These are phyloP conservation scores for Botrytis squamosa DNA, from an alignment of 2,329 filamentous ascomycete genomes.

Conservation along the genomic window DNA sequence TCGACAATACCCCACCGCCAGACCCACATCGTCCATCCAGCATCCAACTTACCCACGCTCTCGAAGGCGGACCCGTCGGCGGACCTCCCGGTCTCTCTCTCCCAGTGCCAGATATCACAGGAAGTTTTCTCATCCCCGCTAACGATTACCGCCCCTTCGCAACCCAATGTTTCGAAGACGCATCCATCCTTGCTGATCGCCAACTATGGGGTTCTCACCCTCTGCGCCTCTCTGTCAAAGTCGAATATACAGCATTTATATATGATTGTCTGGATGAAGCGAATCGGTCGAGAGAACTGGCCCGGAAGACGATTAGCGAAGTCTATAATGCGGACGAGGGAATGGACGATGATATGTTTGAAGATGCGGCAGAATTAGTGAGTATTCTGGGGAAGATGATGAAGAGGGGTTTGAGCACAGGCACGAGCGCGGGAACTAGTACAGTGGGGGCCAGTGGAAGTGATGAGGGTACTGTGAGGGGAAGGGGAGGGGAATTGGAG, in stretches of 20 bases:
- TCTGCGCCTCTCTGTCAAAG: conserved; percentile 81
- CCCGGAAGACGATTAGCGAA: conserved; percentile 80
- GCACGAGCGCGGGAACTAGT: conserved; percentile 30
- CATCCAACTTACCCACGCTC: conserved; percentile 38
- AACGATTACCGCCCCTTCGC: conserved; percentile 82
- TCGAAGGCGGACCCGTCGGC: conserved; percentile 48
- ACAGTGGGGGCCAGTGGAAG: conserved; percentile 26
- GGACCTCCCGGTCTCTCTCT: conserved; percentile 41
- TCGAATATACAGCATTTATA: conserved; percentile 89
- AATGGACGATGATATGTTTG: conserved; percentile 94
- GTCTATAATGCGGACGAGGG: conserved; percentile 89
- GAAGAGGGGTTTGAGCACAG: conserved; percentile 58
- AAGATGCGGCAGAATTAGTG: conserved; percentile 85
- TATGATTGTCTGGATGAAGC: conserved; percentile 89
- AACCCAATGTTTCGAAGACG: conserved; percentile 75
- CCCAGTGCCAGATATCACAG: conserved; percentile 45
- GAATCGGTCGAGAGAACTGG: conserved; percentile 71
- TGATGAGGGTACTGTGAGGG: background rate
- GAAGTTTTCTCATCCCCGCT: conserved; percentile 77
- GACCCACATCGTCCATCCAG: conserved; percentile 34
- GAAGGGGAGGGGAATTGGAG: background rate
- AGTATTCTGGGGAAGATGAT: conserved; percentile 85
- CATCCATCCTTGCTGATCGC: conserved; percentile 68
- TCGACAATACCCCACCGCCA: conserved; percentile 30
- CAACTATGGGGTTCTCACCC: conserved; percentile 87